Percentiles rank a stretch among this genome's conserved stretches.
Evolutionary conservation across 108 stramenopile genomes (phyloP).

Genomic region (Thalassiosira profunda): DNA sequence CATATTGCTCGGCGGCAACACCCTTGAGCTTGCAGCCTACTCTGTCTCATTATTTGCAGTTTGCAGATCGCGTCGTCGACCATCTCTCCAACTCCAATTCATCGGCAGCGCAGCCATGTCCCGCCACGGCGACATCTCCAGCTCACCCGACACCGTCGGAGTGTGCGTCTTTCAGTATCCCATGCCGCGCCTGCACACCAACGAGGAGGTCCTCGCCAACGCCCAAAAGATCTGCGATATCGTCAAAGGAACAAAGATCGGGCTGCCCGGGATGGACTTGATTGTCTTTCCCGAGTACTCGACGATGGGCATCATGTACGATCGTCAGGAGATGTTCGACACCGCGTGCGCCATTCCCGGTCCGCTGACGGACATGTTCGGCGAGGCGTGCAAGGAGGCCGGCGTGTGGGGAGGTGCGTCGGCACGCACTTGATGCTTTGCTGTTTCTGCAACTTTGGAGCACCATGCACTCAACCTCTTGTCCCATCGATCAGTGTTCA

Average conservation of each 20-base stretch:
- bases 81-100: no score
- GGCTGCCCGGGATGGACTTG: slow-evolving; percentile 83
- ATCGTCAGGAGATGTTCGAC: slow-evolving; percentile 86
- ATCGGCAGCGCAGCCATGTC: slow-evolving; percentile 67
- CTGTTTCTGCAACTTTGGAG: no score
- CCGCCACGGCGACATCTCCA: slow-evolving; percentile 81
- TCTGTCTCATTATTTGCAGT: no score
- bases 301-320: slow-evolving; percentile 91
- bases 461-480: no score
- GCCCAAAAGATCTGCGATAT: slow-evolving; percentile 80
- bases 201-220: slow-evolving; percentile 71
- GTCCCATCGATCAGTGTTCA: no score
- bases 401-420: slow-evolving; percentile 82
- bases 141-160: slow-evolving; percentile 74
- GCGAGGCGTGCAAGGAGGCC: slow-evolving; percentile 69
- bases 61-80: no score
- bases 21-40: no score
- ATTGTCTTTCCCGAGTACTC: slow-evolving; percentile 86
- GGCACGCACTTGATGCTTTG: no score
- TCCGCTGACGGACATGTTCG: slow-evolving; percentile 65
- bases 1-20: no score
- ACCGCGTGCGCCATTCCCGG: slow-evolving; percentile 79
- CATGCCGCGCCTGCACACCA: slow-evolving; percentile 83
- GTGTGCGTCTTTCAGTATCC: slow-evolving; percentile 88
- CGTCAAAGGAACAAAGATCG: slow-evolving; percentile 76